phyloP scores from a whole-genome alignment of 352 stramenopile genomes.

The Phytophthora uliginosa region DNA sequence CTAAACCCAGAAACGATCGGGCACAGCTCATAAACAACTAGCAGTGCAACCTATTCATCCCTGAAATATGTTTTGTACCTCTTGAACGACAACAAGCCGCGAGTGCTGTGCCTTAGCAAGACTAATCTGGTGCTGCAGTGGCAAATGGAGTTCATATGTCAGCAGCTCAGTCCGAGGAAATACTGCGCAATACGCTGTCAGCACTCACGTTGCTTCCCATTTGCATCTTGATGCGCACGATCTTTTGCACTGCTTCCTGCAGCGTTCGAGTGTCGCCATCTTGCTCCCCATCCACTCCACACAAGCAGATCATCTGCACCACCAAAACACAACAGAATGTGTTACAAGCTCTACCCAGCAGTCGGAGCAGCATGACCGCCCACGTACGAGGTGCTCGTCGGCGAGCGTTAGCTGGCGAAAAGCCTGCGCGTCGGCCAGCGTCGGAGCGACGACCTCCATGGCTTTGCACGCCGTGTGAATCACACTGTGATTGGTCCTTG shows the following conservation, averaged over 20 bases:
- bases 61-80: conserved; percentile 29
- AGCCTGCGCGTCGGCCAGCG: conserved; percentile 28
- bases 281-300: conserved; percentile 33
- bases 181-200: neutral
- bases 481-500: conserved; percentile 9
- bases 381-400: conserved; percentile 55
- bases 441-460: conserved; percentile 27
- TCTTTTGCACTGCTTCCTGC: conserved; percentile 50
- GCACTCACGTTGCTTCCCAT: conserved; percentile 51
- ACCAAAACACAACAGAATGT: neutral
- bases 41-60: neutral
- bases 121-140: conserved; percentile 53
- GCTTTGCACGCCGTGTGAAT: conserved; percentile 11
- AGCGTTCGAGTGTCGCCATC: conserved; percentile 36
- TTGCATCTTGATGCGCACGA: conserved; percentile 61
- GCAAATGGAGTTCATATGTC: neutral
- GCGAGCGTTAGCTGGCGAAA: conserved; percentile 41
- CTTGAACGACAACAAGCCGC: conserved; percentile 42
- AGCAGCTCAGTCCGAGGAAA: neutral
- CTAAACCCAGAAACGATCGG: conserved; percentile 18
- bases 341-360: conserved; percentile 2
- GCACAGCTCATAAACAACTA: neutral
- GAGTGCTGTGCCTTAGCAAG: conserved; percentile 36
- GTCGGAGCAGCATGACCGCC: neutral
- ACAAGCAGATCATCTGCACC: conserved; percentile 60